A percentile compares a stretch with the other conserved stretches of the same genome.
Evolutionary conservation across 2,329 filamentous ascomycete genomes (phyloP).

Genomic region (Remersonia thermophila): DNA sequence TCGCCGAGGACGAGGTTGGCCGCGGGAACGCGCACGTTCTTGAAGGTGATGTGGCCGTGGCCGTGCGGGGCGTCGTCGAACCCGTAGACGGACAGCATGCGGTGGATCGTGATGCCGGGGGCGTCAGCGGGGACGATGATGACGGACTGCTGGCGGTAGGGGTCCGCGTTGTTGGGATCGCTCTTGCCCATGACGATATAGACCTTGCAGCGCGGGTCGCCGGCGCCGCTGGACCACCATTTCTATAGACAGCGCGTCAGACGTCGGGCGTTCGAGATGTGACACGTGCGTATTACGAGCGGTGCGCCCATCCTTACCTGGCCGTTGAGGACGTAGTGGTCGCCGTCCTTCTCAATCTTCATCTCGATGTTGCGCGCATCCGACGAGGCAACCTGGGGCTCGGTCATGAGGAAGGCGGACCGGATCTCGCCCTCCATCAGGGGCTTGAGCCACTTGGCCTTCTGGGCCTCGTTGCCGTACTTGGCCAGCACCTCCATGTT

Average conservation of each 20-base stretch:
- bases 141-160: conserved; percentile 87
- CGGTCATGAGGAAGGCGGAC: conserved; percentile 88
- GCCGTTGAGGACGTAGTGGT: conserved; percentile 85
- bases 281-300: no score
- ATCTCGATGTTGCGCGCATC: conserved; percentile 91
- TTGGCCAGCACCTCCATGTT: conserved; percentile 95
- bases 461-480: conserved; percentile 77
- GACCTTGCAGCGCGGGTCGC: conserved; percentile 81
- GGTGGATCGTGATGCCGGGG: conserved; percentile 80
- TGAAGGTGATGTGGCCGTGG: conserved; percentile 84
- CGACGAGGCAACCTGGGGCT: conserved; percentile 75
- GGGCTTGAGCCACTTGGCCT: conserved; percentile 69
- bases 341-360: conserved; percentile 67
- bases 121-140: conserved; percentile 72
- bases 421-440: conserved; percentile 75
- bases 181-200: conserved; percentile 97
- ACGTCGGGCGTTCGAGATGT: neutral
- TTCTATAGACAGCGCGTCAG: conserved; percentile 42
- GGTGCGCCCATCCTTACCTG: no score
- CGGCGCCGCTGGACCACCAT: conserved; percentile 98
- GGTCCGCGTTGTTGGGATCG: conserved; percentile 59
- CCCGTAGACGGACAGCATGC: conserved; percentile 88
- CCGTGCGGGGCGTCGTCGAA: conserved; percentile 98
- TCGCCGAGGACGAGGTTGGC: conserved; percentile 82
- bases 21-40: conserved; percentile 77